A percentile compares a stretch with the other conserved stretches of the same genome.
phyloP scores from a whole-genome alignment of 1,284 basidiomycete species.

The Paramarasmius palmivorus region DNA sequence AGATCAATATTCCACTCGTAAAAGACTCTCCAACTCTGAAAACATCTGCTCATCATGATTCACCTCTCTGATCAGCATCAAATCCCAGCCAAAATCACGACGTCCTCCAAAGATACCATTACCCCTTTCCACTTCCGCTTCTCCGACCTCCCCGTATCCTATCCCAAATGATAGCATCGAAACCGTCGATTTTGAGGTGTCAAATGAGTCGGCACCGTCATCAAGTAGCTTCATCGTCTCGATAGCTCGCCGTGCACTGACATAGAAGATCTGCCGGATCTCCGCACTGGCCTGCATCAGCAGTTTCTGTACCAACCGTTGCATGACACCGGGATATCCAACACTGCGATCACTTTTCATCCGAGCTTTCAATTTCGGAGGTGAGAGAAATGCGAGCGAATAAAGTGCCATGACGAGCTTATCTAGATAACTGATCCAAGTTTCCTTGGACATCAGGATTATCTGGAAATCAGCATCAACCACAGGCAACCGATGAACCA shows the following conservation, averaged over 20 bases:
- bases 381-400: conserved; percentile 82
- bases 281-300: conserved; percentile 47
- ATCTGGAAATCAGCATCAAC: conserved; percentile 77
- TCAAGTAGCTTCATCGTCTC: conserved; percentile 87
- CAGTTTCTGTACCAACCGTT: conserved; percentile 66
- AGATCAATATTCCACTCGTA: conserved; percentile 53
- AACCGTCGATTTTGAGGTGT: conserved; percentile 54
- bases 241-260: conserved; percentile 74
- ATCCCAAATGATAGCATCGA: conserved; percentile 71
- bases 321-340: conserved; percentile 62
- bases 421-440: conserved; percentile 81
- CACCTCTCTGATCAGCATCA: conserved; percentile 67
- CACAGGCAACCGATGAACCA: conserved; percentile 84
- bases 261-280: conserved; percentile 54
- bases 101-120: conserved; percentile 76
- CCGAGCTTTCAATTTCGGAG: conserved; percentile 68
- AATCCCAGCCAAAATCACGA: conserved; percentile 66
- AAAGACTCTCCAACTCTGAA: conserved; percentile 72
- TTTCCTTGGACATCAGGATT: conserved; percentile 48
- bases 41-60: conserved; percentile 64
- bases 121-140: conserved; percentile 63
- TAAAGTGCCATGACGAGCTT: conserved; percentile 82
- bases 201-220: conserved; percentile 75
- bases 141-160: conserved; percentile 75
- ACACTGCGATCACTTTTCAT: conserved; percentile 64